Evolutionary conservation across 371 early-diverging fungal genomes (phyloP).

Genomic region (Hamiltosporidium tvaerminnensis): DNA sequence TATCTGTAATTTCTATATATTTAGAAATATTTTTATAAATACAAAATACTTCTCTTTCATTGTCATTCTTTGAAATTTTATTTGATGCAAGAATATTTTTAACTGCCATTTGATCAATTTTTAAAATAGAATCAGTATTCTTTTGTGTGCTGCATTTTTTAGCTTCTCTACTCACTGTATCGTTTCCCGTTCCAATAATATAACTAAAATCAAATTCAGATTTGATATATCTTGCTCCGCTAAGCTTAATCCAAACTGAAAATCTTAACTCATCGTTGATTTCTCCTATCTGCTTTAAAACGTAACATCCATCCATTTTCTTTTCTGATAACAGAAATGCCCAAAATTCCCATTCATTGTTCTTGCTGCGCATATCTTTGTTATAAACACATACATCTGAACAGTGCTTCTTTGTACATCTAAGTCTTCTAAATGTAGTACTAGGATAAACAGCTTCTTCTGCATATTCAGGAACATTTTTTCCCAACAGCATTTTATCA

Average conservation of each 20-base stretch:
- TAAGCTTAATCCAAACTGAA: neutral
- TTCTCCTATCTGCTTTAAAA: neutral
- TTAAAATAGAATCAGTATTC: too few species aligned
- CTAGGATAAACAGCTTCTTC: conserved; percentile 18
- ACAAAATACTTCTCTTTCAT: too few species aligned
- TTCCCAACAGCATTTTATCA: conserved; percentile 16
- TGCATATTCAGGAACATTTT: conserved; percentile 8
- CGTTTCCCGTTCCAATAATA: too few species aligned
- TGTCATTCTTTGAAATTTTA: too few species aligned
- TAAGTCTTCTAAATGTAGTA: conserved; percentile 6
- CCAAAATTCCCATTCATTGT: conserved; percentile 29
- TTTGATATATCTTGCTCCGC: neutral
- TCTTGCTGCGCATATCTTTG: neutral
- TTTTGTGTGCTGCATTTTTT: too few species aligned
- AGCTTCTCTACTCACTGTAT: too few species aligned
- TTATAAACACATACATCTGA: conserved; percentile 3
- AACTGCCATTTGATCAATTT: too few species aligned
- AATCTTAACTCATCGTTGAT: neutral
- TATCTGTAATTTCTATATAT: too few species aligned
- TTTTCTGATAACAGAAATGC: conserved; percentile 13
- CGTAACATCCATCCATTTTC: neutral
- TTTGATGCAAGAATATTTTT: too few species aligned
- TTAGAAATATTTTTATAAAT: too few species aligned
- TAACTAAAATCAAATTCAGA: too few species aligned
- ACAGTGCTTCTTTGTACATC: conserved; percentile 31